A percentile compares a stretch with the other conserved stretches of the same genome.
Evolutionary conservation across 1,284 basidiomycete genomes (phyloP).

Genomic region (Sparassis latifolia): DNA sequence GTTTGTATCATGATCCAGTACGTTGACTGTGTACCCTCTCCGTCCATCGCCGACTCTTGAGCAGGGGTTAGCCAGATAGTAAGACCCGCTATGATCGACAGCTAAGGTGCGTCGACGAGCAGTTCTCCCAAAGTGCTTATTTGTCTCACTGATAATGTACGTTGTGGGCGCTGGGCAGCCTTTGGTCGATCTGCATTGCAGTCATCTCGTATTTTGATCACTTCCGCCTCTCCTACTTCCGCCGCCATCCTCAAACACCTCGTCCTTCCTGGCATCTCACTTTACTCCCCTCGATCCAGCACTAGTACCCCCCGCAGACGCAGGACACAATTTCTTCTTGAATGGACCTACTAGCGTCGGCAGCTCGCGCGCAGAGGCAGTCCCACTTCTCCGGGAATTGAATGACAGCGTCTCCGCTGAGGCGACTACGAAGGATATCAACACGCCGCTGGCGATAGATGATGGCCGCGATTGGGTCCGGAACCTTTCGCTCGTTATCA

Average conservation of each 20-base stretch:
- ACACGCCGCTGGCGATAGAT: constrained; percentile 45
- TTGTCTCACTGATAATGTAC: neutral
- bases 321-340: constrained; percentile 96
- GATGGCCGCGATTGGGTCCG: constrained; percentile 42
- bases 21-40: no score
- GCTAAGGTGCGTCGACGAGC: constrained; percentile 53
- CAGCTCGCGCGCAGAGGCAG: constrained; percentile 78
- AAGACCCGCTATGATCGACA: constrained; percentile 92
- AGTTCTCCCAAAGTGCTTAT: neutral
- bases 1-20: no score
- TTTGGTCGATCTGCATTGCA: constrained; percentile 93
- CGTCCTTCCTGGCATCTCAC: constrained; percentile 85
- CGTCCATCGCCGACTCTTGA: no score
- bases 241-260: constrained; percentile 92
- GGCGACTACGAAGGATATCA: constrained; percentile 54
- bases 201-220: constrained; percentile 73
- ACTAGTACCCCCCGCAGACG: constrained; percentile 64
- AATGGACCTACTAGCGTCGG: constrained; percentile 72
- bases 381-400: constrained; percentile 75
- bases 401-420: constrained; percentile 81
- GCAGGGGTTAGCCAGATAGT: constrained; percentile 55
- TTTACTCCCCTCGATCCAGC: constrained; percentile 82
- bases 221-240: constrained; percentile 76
- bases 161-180: constrained; percentile 83
- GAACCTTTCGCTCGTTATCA: constrained; percentile 67